Evolutionary conservation across 176 grass and related monocot species (phyloP).

Genomic region (Oryza nivara): DNA sequence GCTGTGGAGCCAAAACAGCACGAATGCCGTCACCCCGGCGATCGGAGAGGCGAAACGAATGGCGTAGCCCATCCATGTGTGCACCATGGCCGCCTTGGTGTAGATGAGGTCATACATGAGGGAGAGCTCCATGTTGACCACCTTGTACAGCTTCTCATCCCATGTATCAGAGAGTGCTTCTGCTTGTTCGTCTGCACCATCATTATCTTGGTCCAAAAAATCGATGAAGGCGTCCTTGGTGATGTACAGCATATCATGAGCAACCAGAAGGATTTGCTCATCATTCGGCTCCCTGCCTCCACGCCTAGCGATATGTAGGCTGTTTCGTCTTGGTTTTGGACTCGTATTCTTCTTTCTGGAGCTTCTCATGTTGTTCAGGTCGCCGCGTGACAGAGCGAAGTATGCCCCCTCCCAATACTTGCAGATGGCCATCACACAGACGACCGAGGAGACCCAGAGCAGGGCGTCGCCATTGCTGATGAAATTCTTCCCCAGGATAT

Average conservation of each 20-base stretch:
- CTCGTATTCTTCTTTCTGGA: background rate
- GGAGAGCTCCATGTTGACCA: background rate
- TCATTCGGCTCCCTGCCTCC: background rate
- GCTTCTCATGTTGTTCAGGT: background rate
- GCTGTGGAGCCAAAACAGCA: background rate
- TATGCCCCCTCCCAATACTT: constrained; percentile 9
- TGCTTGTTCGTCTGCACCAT: too few species aligned
- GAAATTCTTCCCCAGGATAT: too few species aligned
- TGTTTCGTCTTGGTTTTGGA: too few species aligned
- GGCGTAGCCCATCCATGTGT: background rate
- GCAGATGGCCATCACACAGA: background rate
- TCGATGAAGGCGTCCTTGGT: background rate
- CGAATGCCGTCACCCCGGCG: background rate
- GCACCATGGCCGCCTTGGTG: background rate
- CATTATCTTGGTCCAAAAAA: background rate
- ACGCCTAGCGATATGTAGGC: background rate
- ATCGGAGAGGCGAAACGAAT: background rate
- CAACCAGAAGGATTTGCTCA: background rate
- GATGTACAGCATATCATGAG: background rate
- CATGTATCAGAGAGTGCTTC: too few species aligned
- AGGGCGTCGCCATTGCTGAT: background rate
- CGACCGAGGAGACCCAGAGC: background rate
- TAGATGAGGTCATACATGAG: background rate
- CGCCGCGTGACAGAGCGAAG: too few species aligned
- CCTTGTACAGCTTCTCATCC: background rate